Conservation (phyloP, 1,284 basidiomycete genomes). For the Boletus mariae region DNA sequence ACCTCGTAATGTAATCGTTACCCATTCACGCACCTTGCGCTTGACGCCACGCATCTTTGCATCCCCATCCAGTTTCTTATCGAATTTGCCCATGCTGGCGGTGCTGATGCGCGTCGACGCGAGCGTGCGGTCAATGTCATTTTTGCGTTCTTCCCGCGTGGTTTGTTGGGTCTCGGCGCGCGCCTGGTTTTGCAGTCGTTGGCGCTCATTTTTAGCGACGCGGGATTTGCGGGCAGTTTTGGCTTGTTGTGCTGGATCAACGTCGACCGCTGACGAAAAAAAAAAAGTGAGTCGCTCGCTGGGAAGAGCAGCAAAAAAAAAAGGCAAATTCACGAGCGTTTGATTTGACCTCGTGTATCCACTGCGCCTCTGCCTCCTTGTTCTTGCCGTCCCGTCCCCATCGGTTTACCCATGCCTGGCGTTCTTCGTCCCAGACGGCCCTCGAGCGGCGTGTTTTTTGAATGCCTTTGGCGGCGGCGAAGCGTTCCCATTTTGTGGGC, state of each 20-base stretch:
- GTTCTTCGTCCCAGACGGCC: conserved; percentile 90
- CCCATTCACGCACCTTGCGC: conserved; percentile 68
- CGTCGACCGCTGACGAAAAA: conserved; percentile 53
- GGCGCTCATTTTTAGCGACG: conserved; percentile 82
- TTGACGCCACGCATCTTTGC: conserved; percentile 86
- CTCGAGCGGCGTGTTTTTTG: conserved; percentile 75
- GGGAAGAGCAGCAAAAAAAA: conserved; percentile 12
- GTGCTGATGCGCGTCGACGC: conserved; percentile 82
- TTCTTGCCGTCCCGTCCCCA: conserved; percentile 95
- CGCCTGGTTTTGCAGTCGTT: conserved; percentile 77
- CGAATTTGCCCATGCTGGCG: conserved; percentile 91
- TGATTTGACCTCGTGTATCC: conserved; percentile 88
- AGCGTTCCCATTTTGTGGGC: conserved; percentile 95
- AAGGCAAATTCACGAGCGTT: conserved; percentile 66
- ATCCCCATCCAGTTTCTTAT: conserved; percentile 87
- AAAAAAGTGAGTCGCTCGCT: not conserved
- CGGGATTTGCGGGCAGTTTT: conserved; percentile 77
- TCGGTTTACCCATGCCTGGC: conserved; percentile 87
- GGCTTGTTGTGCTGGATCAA: conserved; percentile 77
- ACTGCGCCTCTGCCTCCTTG: conserved; percentile 84
- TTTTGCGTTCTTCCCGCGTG: conserved; percentile 56
- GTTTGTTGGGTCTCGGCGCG: conserved; percentile 40
- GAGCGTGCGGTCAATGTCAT: conserved; percentile 74
- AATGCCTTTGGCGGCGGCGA: conserved; percentile 94
- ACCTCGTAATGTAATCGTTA: conserved; percentile 1